Conservation (phyloP, 306 rosid genomes). For the Inga leiocalycina region DNA sequence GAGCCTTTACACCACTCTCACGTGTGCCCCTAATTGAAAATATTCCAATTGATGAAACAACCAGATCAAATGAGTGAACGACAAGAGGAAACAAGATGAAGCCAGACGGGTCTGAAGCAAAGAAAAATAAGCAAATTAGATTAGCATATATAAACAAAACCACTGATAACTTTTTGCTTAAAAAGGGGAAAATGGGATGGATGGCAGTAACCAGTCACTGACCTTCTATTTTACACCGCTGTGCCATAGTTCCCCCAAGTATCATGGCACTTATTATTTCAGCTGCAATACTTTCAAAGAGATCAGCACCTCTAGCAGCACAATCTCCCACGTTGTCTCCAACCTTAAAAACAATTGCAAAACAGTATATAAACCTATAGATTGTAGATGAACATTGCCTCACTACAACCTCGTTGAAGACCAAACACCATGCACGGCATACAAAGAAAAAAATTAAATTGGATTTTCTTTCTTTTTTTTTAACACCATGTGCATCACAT, state of each 20-base stretch:
- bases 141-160: conserved; percentile 24
- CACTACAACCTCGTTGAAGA: neutral
- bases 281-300: conserved; percentile 98
- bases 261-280: conserved; percentile 99
- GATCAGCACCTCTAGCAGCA: conserved; percentile 99
- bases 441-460: neutral
- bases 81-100: conserved; percentile 99
- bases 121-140: conserved; percentile 43
- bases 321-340: conserved; percentile 99
- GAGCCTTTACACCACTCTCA: conserved; percentile 70
- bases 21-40: conserved; percentile 91
- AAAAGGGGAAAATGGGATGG: conserved; percentile 20
- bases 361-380: conserved; percentile 25
- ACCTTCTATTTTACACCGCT: conserved; percentile 92
- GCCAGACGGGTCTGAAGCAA: conserved; percentile 92
- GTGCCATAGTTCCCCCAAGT: conserved; percentile 97
- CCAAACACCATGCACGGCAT: neutral
- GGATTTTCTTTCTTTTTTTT: neutral
- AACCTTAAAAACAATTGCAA: conserved; percentile 59
- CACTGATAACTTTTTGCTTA: neutral
- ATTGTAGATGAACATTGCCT: neutral
- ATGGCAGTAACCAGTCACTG: conserved; percentile 31
- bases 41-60: conserved; percentile 89
- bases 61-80: conserved; percentile 92
- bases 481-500: neutral